Evolutionary conservation across 2,329 filamentous ascomycete species (phyloP).

Genomic region (Fusarium succisae): DNA sequence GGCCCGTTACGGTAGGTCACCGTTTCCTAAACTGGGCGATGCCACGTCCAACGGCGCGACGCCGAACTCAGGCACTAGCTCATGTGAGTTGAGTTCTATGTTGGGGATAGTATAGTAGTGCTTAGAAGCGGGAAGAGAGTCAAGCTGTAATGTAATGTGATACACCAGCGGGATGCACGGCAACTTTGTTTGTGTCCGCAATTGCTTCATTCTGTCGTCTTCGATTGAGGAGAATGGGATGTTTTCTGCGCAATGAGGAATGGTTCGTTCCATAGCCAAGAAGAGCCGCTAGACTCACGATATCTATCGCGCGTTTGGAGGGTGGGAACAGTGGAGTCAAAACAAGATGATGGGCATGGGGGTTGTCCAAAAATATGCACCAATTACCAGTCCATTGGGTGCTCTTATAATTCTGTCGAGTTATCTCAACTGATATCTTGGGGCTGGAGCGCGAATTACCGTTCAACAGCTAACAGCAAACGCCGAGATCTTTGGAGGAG

Average conservation of each 20-base stretch:
- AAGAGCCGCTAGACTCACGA: slow-evolving; percentile 23
- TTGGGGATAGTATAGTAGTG: not conserved
- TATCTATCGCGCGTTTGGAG: slow-evolving; percentile 30
- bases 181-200: not conserved
- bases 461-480: slow-evolving; percentile 9
- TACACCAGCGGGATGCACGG: slow-evolving; percentile 4
- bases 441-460: slow-evolving; percentile 16
- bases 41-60: slow-evolving; percentile 28
- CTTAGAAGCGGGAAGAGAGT: not conserved
- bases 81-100: not conserved
- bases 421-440: slow-evolving; percentile 6
- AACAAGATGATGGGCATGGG: slow-evolving; percentile 32
- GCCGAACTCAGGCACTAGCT: slow-evolving; percentile 20
- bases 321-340: slow-evolving; percentile 33
- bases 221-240: not conserved
- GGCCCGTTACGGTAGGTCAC: slow-evolving; percentile 31
- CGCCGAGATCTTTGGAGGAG: not conserved
- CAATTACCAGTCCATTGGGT: not conserved
- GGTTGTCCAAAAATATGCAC: slow-evolving; percentile 7
- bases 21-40: slow-evolving; percentile 33
- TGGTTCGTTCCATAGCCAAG: slow-evolving; percentile 26
- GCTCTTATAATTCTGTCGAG: not conserved
- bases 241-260: slow-evolving; percentile 6
- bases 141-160: not conserved
- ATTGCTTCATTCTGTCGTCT: slow-evolving; percentile 2